Base-by-base conservation (phyloP, 106 monocot genomes). In the Acorus gramineus region DNA sequence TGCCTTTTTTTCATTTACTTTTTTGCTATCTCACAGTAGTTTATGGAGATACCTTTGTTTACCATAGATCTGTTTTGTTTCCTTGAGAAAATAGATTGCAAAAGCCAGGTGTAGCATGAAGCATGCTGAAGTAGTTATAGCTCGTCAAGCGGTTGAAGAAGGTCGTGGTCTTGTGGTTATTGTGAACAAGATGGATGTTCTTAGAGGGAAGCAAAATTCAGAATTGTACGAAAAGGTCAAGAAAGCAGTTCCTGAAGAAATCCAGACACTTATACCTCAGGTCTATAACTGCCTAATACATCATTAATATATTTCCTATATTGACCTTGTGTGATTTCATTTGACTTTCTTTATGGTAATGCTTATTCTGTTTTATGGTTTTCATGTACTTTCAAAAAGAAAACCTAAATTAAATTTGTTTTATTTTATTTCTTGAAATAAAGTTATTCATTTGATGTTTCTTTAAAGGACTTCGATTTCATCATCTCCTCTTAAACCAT, bases 111-210 rank as follows among this genome's bases (percentile, higher is more conserved):
- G 74, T 55, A 92, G 85, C 64, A 92, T 92, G 88, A 98, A 86
- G 54, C 98, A 92, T 79, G 83, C 82, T 53, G 98, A 98, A 67
- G 87, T 87, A 50, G 63, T 83, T 44, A 89, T 98, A 70, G 98
- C 98, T 9, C 77, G 88, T 2, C 83, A 82, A 81, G 83, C 98
- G 55, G 69, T 98, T 73, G 98, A 98, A 84, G 98, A 98, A 83
- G 98, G 98, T 6, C 87, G 98, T 63, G 98, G 81, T 49, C 77
- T 92, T 8, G 83, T 98, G 60, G 85, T 98, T 53, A 79, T 98
- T 71, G 98, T 98, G 54, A 98, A 98, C 74, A 98, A 98, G 80
- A 98, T 98, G 92, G 98, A 98, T 79, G 74, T 89, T 56, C 84
- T 98, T 49, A 82, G 80, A 66, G 74, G 74, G 47, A 73, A 73